phyloP scores from a whole-genome alignment of 768 basidiomycete genomes.

The Mycena albidolilacea region DNA sequence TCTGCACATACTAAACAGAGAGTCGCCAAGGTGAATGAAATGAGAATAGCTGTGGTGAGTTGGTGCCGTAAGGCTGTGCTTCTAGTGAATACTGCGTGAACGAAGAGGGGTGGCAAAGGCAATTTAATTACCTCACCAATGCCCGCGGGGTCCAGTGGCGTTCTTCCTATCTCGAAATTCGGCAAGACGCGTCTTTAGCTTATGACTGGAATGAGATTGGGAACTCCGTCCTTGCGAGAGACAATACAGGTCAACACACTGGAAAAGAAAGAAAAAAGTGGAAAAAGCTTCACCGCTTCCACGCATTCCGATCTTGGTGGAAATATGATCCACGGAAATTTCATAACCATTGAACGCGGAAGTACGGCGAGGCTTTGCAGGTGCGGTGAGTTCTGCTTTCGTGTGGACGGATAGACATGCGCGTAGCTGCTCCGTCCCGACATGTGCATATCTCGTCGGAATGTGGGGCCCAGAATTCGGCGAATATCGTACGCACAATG shows the following conservation, averaged over 20 bases:
- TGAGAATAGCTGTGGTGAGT: neutral
- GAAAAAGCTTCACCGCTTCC: too few species aligned
- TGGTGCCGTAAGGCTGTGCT: neutral
- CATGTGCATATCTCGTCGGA: too few species aligned
- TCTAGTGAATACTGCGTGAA: conserved; percentile 1
- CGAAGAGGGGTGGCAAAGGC: conserved; percentile 3
- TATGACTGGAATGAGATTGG: too few species aligned
- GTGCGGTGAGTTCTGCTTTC: too few species aligned
- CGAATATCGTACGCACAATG: too few species aligned
- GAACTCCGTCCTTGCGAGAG: too few species aligned
- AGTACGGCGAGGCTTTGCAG: neutral
- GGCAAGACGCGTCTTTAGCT: neutral
- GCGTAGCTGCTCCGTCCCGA: too few species aligned
- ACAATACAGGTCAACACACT: neutral
- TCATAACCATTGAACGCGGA: neutral
- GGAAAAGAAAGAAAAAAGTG: neutral
- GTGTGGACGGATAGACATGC: too few species aligned
- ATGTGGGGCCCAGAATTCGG: too few species aligned
- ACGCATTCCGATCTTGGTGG: too few species aligned
- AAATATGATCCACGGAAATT: neutral
- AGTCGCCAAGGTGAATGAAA: neutral
- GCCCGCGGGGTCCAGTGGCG: conserved; percentile 1
- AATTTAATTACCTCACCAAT: conserved; percentile 30
- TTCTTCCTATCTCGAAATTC: neutral
- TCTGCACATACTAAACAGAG: neutral